Base-by-base conservation (phyloP, 371 early-diverging fungal genomes). In the Lichtheimia hyalospora region DNA sequence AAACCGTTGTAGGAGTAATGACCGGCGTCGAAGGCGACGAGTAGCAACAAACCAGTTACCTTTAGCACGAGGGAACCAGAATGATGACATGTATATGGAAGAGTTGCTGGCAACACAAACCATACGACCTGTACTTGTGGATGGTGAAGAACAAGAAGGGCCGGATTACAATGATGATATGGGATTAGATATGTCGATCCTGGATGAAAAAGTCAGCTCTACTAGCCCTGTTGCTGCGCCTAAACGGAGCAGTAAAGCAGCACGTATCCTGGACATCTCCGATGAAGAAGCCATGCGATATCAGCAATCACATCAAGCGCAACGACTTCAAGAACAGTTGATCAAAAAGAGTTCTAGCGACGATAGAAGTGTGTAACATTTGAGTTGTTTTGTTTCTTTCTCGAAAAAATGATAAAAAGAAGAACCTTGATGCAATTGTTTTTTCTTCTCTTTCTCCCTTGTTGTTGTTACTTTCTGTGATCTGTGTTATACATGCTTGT, bases 71-170 rank as follows among this genome's bases (percentile, higher is more conserved):
- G 23, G 34, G 25, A n/a, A 23, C 13, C 24, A 48, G 23, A 2
- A 43, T 44, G 54, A 62, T 10, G 42, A 64, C 48, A 46, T 70
- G 12, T 52, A 66, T 15, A 65, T 71, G 66, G 74, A 75, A 7
- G 74, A 71, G 14, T 61, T 76, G 4, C 63, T 79, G 49, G 80
- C 70, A 5, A 79, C 72, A 10, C 65, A 46, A 41, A 75, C 80
- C 0, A 74, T 79, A 41, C 70, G 80, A n/a, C 74, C 76, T 10
- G 42, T 49, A 16, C 12, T 41, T 12, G 12, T 24, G 8, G 21
- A 16, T 3, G 24, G 23, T 13, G 43, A 16, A 24, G 13, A 24
- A 3, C 18, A 46, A 5, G 60, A 56, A 16, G 64, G 61, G 10
- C 67, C 64, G 24, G 55, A 72, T 44, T 69, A 69, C 49, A 57